phyloP scores from a whole-genome alignment of 306 rosid genomes.

The Rosa multiflora region DNA sequence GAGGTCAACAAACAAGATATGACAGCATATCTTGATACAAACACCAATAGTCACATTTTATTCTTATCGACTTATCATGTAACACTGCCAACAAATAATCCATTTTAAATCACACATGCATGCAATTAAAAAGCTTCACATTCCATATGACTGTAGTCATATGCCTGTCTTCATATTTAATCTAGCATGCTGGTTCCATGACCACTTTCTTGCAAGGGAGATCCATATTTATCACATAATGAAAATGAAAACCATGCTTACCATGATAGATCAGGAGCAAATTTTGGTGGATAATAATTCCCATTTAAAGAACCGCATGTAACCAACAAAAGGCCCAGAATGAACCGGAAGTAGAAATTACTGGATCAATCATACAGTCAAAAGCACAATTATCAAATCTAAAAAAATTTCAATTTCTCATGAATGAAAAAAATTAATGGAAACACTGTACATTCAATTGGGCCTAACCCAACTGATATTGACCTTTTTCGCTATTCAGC shows the following conservation, averaged over 20 bases:
- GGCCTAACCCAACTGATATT: neutral
- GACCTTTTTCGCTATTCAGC: neutral
- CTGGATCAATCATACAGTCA: neutral
- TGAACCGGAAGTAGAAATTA: neutral
- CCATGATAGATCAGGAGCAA: slow-evolving; percentile 99
- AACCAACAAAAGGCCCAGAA: neutral
- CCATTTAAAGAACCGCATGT: neutral
- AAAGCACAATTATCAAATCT: neutral
- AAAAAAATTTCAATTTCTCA: neutral
- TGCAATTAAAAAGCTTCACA: too few relatives aligned
- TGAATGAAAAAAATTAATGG: neutral
- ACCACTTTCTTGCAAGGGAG: slow-evolving; percentile 1
- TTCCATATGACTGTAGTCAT: neutral
- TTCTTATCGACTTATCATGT: neutral
- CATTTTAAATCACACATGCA: neutral
- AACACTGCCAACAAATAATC: neutral
- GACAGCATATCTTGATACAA: neutral
- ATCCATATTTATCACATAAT: neutral
- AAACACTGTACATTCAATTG: neutral
- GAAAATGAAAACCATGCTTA: slow-evolving; percentile 27
- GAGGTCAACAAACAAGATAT: neutral
- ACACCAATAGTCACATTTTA: neutral
- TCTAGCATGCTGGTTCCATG: neutral
- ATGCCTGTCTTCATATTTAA: neutral
- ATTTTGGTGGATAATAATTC: neutral